Conservation (phyloP, 1,284 basidiomycete species). For the Hemileia vastatrix region DNA sequence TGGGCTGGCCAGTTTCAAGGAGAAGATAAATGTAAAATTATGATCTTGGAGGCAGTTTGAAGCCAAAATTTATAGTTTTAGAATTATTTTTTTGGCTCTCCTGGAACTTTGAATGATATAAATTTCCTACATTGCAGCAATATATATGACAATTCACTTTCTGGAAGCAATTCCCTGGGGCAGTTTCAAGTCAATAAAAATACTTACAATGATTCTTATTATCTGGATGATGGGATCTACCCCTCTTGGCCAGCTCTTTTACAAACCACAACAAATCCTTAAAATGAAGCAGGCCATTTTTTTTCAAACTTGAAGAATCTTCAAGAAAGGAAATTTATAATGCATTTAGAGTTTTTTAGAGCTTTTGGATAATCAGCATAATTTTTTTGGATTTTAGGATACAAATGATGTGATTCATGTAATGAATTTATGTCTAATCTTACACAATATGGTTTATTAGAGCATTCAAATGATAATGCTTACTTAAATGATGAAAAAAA, state of each 20-base stretch:
- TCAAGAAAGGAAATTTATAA: background rate
- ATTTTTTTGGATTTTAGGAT: background rate
- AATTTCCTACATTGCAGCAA: too few relatives aligned
- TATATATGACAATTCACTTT: background rate
- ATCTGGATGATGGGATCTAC: background rate
- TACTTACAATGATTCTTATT: background rate
- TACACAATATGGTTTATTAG: constrained; percentile 1
- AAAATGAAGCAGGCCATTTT: background rate
- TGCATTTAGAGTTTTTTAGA: background rate
- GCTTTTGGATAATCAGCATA: background rate
- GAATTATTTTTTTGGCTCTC: too few relatives aligned
- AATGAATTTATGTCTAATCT: background rate
- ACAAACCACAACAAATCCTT: background rate
- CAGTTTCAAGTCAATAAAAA: background rate
- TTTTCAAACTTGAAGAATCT: background rate
- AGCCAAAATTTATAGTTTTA: too few relatives aligned
- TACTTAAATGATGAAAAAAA: too few relatives aligned
- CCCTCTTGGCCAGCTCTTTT: background rate
- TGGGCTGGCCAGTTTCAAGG: too few relatives aligned
- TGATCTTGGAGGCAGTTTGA: too few relatives aligned
- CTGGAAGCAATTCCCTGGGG: background rate
- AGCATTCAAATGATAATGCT: too few relatives aligned
- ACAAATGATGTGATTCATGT: background rate
- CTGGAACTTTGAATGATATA: too few relatives aligned
- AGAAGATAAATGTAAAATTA: too few relatives aligned